phyloP scores from a whole-genome alignment of 306 rosid genomes.

The Hippophae rhamnoides region DNA sequence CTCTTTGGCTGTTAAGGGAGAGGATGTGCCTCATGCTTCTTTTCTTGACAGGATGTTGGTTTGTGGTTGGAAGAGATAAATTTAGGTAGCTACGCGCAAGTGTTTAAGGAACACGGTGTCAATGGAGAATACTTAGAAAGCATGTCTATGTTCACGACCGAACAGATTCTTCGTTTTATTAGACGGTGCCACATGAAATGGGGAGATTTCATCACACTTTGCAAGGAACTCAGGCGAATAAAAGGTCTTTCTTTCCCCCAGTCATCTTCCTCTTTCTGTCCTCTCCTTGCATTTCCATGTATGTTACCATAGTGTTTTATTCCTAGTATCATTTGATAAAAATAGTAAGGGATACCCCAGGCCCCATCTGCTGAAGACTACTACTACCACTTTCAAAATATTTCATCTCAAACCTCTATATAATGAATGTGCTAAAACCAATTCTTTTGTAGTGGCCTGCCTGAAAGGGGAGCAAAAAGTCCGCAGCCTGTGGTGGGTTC shows the following conservation, averaged over 20 bases:
- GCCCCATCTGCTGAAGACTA: no score
- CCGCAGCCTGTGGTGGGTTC: conserved; percentile 99
- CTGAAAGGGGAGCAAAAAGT: conserved; percentile 98
- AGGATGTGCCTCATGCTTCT: conserved; percentile 12
- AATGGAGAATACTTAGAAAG: conserved; percentile 99
- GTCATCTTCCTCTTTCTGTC: conserved; percentile 5
- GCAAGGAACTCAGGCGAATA: conserved; percentile 95
- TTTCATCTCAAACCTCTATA: no score
- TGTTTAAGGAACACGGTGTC: conserved; percentile 86
- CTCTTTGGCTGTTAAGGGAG: background rate
- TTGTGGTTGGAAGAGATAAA: conserved; percentile 95
- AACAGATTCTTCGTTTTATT: conserved; percentile 25
- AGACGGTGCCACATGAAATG: conserved; percentile 23
- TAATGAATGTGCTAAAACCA: conserved; percentile 5
- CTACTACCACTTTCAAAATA: no score
- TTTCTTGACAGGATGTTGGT: conserved; percentile 81
- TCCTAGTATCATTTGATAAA: background rate
- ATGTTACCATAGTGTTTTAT: background rate
- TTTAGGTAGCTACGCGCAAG: conserved; percentile 85
- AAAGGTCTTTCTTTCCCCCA: conserved; percentile 48
- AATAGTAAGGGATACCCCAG: no score
- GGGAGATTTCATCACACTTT: conserved; percentile 96
- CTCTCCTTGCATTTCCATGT: background rate
- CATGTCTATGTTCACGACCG: conserved; percentile 98
- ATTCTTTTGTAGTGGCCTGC: conserved; percentile 79